phyloP scores from a whole-genome alignment of 305 asterid species.

The Fraxinus greggii region DNA sequence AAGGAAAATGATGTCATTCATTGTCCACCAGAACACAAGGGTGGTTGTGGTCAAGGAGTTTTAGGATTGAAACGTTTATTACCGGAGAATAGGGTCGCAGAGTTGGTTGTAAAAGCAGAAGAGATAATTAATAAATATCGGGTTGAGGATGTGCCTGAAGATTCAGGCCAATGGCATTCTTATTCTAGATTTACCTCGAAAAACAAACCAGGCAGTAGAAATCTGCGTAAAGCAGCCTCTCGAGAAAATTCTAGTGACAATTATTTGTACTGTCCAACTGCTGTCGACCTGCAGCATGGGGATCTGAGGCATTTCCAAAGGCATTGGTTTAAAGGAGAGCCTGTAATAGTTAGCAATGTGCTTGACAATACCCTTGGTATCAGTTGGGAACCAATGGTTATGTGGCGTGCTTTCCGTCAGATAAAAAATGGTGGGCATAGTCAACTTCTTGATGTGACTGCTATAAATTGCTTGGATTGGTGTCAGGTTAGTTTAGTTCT shows the following conservation, averaged over 20 bases:
- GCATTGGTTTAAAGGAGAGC: conserved; percentile 72
- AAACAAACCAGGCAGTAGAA: conserved; percentile 4
- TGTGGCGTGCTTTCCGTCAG: conserved; percentile 82
- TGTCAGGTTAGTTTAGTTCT: conserved; percentile 50
- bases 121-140: conserved; percentile 14
- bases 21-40: conserved; percentile 43
- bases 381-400: conserved; percentile 91
- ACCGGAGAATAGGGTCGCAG: conserved; percentile 20
- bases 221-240: conserved; percentile 44
- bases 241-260: conserved; percentile 47
- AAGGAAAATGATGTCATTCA: conserved; percentile 44
- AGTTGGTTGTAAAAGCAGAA: conserved; percentile 41
- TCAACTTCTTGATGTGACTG: conserved; percentile 46
- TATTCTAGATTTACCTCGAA: conserved; percentile 31
- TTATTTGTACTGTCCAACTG: conserved; percentile 49
- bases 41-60: conserved; percentile 47
- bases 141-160: conserved; percentile 17
- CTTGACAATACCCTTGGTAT: conserved; percentile 57
- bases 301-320: conserved; percentile 57
- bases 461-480: conserved; percentile 67
- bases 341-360: conserved; percentile 61
- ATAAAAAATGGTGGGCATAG: conserved; percentile 37
- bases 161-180: conserved; percentile 27
- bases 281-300: conserved; percentile 38
- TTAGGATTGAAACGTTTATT: conserved; percentile 39